Evolutionary conservation across 202 grass and related monocot genomes (phyloP).

Genomic region (Carex arenaria): DNA sequence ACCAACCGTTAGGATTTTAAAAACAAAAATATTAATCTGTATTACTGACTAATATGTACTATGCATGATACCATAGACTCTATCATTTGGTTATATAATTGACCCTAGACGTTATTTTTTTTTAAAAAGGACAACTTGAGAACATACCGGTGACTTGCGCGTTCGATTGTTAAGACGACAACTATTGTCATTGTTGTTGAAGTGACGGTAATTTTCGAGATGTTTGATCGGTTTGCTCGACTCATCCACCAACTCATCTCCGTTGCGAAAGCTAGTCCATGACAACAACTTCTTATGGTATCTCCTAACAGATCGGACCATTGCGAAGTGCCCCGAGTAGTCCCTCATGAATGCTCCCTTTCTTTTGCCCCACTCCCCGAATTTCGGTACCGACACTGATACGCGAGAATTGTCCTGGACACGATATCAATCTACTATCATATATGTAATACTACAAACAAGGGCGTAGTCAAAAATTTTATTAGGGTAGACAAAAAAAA

Average conservation of each 20-base stretch:
- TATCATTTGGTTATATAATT: too few species aligned
- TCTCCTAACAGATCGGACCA: conserved; percentile 39
- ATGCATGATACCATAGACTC: too few species aligned
- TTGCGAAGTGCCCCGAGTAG: conserved; percentile 56
- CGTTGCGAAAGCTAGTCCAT: conserved; percentile 32
- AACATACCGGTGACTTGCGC: not conserved
- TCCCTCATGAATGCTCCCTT: conserved; percentile 31
- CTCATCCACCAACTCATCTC: not conserved
- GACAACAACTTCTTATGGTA: conserved; percentile 31
- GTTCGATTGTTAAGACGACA: not conserved
- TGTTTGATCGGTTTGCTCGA: not conserved
- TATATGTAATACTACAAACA: not conserved
- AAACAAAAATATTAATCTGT: too few species aligned
- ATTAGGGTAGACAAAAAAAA: too few species aligned
- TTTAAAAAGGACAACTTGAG: too few species aligned
- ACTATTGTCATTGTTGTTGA: not conserved
- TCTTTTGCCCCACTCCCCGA: conserved; percentile 47
- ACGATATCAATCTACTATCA: not conserved
- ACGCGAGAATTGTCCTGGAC: conserved; percentile 1
- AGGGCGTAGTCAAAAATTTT: too few species aligned
- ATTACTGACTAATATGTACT: too few species aligned
- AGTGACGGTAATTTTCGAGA: conserved; percentile 11
- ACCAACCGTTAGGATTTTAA: too few species aligned
- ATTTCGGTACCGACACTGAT: conserved; percentile 46
- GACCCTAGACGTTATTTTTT: not conserved